phyloP scores from a whole-genome alignment of 2,329 filamentous ascomycete species.

The Stagonosporopsis cucurbitacearum region DNA sequence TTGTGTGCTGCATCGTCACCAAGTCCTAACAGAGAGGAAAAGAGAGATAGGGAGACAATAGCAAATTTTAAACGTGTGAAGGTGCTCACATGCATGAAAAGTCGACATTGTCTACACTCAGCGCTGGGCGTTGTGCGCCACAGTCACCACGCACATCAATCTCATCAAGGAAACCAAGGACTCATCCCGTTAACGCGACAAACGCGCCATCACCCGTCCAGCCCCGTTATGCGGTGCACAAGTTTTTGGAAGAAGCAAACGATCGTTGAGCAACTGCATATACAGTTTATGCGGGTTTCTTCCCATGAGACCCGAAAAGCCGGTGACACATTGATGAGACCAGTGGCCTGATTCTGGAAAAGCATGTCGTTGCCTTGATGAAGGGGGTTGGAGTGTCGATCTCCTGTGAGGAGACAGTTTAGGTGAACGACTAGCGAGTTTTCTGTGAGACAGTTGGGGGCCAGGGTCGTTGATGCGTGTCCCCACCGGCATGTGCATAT shows the following conservation, averaged over 20 bases:
- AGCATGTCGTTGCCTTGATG: conserved; percentile 4
- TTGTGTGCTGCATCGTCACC: not conserved
- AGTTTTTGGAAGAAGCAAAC: not conserved
- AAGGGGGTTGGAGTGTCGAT: not conserved
- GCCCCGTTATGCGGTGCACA: not conserved
- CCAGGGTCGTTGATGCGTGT: not conserved
- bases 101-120: not conserved
- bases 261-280: not conserved
- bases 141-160: not conserved
- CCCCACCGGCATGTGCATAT: not conserved
- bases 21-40: not conserved
- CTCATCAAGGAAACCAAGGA: not conserved
- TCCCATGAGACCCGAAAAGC: not conserved
- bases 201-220: conserved; percentile 1
- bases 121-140: not conserved
- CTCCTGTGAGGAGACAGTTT: conserved; percentile 1
- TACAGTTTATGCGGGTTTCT: conserved; percentile 1
- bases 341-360: conserved; percentile 15
- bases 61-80: not conserved
- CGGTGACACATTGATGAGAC: conserved; percentile 2
- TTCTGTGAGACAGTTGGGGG: not conserved
- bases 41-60: too few relatives aligned
- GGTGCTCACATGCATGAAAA: not conserved
- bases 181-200: conserved; percentile 1
- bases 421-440: not conserved